phyloP scores from a whole-genome alignment of 768 basidiomycete genomes.

The Pleurotus eryngii region DNA sequence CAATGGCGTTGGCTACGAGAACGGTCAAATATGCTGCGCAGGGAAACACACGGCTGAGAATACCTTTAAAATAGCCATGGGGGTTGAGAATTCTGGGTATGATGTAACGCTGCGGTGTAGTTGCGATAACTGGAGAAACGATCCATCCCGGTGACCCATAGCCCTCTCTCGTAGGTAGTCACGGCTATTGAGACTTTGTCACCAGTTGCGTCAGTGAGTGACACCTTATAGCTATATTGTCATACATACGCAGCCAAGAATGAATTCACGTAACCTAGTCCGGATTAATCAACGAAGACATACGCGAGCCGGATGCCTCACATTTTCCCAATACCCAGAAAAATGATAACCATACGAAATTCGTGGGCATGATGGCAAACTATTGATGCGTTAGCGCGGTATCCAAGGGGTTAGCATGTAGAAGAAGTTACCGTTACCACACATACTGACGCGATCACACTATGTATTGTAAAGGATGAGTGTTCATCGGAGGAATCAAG shows the following conservation, averaged over 20 bases:
- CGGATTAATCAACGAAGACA: not conserved
- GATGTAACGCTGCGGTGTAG: slow-evolving; percentile 19
- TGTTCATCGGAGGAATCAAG: not conserved
- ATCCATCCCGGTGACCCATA: slow-evolving; percentile 22
- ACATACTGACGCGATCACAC: slow-evolving; percentile 37
- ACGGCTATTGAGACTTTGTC: slow-evolving; percentile 43
- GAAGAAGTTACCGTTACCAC: slow-evolving; percentile 34
- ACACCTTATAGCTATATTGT: not conserved
- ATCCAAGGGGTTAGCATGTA: not conserved
- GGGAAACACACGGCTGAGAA: not conserved
- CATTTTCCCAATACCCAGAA: slow-evolving; percentile 54
- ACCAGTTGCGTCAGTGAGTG: slow-evolving; percentile 1
- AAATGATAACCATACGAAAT: slow-evolving; percentile 45
- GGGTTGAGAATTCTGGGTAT: slow-evolving; percentile 12
- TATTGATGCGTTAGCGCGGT: slow-evolving; percentile 9
- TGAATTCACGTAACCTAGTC: slow-evolving; percentile 48
- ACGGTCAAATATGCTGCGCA: not conserved
- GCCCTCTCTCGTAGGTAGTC: slow-evolving; percentile 42
- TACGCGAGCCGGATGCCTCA: slow-evolving; percentile 19
- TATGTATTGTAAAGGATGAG: slow-evolving; percentile 12
- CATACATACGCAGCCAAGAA: slow-evolving; percentile 44
- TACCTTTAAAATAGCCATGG: not conserved
- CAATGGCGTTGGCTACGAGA: not conserved
- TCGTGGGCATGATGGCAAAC: slow-evolving; percentile 45
- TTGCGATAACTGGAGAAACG: slow-evolving; percentile 33